Base-by-base conservation (phyloP, 805 yeast species). In the Barnettozyma botsteinii region DNA sequence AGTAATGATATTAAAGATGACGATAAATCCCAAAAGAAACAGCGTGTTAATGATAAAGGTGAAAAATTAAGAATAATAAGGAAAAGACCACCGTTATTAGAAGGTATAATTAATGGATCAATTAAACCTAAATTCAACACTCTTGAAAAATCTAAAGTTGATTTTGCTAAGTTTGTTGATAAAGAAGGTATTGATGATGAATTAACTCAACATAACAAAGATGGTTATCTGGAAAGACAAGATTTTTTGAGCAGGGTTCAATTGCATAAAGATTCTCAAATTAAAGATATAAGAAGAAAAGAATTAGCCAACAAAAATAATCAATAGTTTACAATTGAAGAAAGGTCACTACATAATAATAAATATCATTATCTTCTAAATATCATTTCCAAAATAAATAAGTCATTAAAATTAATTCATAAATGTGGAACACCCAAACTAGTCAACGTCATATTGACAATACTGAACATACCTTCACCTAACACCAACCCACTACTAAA, bases 121-220 rank as follows among this genome's bases (percentile, higher is more conserved):
- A 76, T 81, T 47, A 79, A 83, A 50, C 78, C 85, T 24, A 91
- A 87, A 57, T 69, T 93, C 46, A 85, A 95, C 19, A 93, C 98
- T 0, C 66, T 93, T 48, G 98, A 93, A 58, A 93, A 93, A 62
- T 85, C 95, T 1, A 70, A 95, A 47, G 69, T 93, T 37, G 98
- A 93, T 62, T 93, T 98, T 95, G 94, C 95, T 1, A 77, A 85
- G 34, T 88, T 85, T 63, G 96, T 93, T 23, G 97, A 91, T 62
- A 73, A 83, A 48, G 79, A 81, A 48, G 88, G 88, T 41, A 80
- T 93, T 34, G 71, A 75, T 38, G 96, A 86, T 49, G 98, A 93
- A 47, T 73, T 93, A 55, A 73, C 71, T 35, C 72, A 75, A 41
- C 83, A 81, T 56, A 89, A 88, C 58, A 89, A 85, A 66, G 93